Conservation (phyloP, 495 filamentous ascomycete genomes). For the Podospora pseudopauciseta region DNA sequence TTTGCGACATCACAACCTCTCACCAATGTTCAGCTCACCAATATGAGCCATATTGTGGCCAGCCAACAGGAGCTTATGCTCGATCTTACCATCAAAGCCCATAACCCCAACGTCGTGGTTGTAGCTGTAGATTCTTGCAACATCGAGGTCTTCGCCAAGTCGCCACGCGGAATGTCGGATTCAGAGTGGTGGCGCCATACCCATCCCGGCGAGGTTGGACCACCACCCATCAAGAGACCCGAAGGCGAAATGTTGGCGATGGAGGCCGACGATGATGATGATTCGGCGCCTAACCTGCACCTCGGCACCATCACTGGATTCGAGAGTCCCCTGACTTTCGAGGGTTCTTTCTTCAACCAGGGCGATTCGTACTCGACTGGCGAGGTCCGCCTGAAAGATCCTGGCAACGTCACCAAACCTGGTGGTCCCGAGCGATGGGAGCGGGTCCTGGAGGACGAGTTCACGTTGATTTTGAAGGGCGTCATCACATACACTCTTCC, state of each 20-base stretch:
- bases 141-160: constrained; percentile 90
- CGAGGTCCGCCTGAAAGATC: constrained; percentile 72
- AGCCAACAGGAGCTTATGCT: constrained; percentile 95
- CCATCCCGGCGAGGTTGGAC: constrained; percentile 38
- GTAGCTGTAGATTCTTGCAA: constrained; percentile 80
- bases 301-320: constrained; percentile 84
- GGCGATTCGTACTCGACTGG: constrained; percentile 65
- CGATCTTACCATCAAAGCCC: constrained; percentile 79
- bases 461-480: constrained; percentile 85
- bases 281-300: constrained; percentile 75
- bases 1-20: constrained; percentile 88
- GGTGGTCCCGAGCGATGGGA: constrained; percentile 91
- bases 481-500: constrained; percentile 86
- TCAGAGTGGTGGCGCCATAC: constrained; percentile 67
- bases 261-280: constrained; percentile 64
- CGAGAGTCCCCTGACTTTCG: constrained; percentile 82
- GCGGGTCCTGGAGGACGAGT: constrained; percentile 80
- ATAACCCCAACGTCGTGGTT: constrained; percentile 88
- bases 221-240: constrained; percentile 18
- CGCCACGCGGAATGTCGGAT: constrained; percentile 74
- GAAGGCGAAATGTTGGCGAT: constrained; percentile 18
- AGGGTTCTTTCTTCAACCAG: constrained; percentile 77
- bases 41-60: constrained; percentile 83
- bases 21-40: constrained; percentile 65
- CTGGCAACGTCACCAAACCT: constrained; percentile 77